These are phyloP conservation scores for Hippophae gyantsensis DNA, from an alignment of 306 rosid genomes.

Conservation along the genomic window DNA sequence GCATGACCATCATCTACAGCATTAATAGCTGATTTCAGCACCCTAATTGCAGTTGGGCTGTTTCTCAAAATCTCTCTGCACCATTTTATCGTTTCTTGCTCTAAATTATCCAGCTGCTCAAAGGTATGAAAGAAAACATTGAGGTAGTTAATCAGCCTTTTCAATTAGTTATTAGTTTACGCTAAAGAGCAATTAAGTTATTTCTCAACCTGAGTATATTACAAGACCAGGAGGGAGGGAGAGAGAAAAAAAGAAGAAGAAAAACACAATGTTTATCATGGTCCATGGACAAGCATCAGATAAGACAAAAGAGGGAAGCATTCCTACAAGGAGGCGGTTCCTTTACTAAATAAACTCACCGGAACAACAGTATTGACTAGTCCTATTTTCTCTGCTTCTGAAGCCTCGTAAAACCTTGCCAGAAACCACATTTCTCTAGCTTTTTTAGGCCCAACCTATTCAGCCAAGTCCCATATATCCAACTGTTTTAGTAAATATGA, in stretches of 20 bases:
- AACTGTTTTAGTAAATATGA: background rate
- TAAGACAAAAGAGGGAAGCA: too few relatives aligned
- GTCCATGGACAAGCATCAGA: too few relatives aligned
- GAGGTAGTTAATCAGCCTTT: background rate
- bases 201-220: too few relatives aligned
- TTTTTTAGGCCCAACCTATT: slow-evolving; percentile 75
- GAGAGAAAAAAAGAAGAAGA: too few relatives aligned
- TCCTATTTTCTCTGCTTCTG: slow-evolving; percentile 93
- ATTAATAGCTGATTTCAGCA: slow-evolving; percentile 77
- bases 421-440: slow-evolving; percentile 95
- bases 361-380: slow-evolving; percentile 80
- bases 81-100: slow-evolving; percentile 84
- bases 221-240: too few relatives aligned
- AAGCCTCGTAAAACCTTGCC: slow-evolving; percentile 70
- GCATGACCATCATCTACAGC: slow-evolving; percentile 93
- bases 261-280: too few relatives aligned
- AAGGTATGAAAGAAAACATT: slow-evolving; percentile 1
- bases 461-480: slow-evolving; percentile 5
- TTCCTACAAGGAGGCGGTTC: too few relatives aligned
- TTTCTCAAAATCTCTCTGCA: slow-evolving; percentile 76
- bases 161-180: too few relatives aligned
- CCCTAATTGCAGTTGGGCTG: slow-evolving; percentile 83
- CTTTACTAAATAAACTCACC: slow-evolving; percentile 29
- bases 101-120: slow-evolving; percentile 54
- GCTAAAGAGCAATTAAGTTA: background rate